phyloP scores from a whole-genome alignment of 1,139 yeast genomes.

The Yamadazyma membranifaciens region DNA sequence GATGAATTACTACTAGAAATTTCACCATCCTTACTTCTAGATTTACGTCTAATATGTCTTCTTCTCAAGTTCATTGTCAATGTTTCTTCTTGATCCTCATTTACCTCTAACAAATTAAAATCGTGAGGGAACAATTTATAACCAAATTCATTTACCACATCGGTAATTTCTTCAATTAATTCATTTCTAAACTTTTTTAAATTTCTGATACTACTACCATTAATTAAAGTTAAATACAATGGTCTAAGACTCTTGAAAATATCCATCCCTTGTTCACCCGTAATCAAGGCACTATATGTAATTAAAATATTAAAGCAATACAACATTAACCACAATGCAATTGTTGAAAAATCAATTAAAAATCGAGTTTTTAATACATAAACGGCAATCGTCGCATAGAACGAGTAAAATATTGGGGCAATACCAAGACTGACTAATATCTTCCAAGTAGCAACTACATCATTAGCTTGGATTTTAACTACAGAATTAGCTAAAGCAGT shows the following conservation, averaged over 20 bases:
- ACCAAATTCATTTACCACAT: conserved; percentile 44
- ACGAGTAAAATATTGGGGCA: conserved; percentile 80
- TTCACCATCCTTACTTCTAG: conserved; percentile 8
- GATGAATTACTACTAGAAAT: conserved; percentile 14
- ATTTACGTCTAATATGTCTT: conserved; percentile 30
- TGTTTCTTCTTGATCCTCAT: conserved; percentile 43
- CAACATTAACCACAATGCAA: conserved; percentile 39
- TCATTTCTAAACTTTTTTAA: conserved; percentile 42
- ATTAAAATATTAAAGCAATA: conserved; percentile 63
- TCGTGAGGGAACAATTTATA: conserved; percentile 47
- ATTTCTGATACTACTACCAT: conserved; percentile 58
- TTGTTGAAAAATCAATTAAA: conserved; percentile 2
- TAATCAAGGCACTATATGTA: conserved; percentile 82
- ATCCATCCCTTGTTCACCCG: conserved; percentile 94
- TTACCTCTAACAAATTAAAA: conserved; percentile 42
- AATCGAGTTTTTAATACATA: conserved; percentile 28
- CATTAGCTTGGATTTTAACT: conserved; percentile 88
- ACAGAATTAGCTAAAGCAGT: conserved; percentile 85
- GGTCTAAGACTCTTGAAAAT: conserved; percentile 81
- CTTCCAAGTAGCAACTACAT: conserved; percentile 96
- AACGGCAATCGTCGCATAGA: conserved; percentile 73
- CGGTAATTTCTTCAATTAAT: conserved; percentile 43
- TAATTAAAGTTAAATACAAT: conserved; percentile 66
- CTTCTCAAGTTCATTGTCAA: conserved; percentile 41
- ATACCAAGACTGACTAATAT: conserved; percentile 83